A percentile compares a stretch with the other conserved stretches of the same genome.
Conservation (phyloP, 2,329 filamentous ascomycete species). For the Verticillium tricorpus region DNA sequence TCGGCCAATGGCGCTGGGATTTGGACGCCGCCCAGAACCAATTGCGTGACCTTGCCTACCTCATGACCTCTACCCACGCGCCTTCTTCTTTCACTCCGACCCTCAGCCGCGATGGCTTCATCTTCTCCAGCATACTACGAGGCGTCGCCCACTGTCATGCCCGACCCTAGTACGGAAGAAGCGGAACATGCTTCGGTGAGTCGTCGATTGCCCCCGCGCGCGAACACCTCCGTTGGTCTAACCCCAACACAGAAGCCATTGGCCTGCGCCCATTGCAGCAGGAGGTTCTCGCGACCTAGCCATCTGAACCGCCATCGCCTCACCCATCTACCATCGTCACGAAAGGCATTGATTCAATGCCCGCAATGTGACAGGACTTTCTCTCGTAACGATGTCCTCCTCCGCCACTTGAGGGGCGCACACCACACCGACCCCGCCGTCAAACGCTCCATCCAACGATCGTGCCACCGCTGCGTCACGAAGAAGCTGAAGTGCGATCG, state of each 20-base stretch:
- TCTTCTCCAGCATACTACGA: too few relatives aligned
- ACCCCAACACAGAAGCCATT: neutral
- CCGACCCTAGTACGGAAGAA: too few relatives aligned
- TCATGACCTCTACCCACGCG: too few relatives aligned
- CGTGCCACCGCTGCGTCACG: conserved; percentile 21
- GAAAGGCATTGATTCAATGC: conserved; percentile 15
- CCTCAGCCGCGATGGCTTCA: too few relatives aligned
- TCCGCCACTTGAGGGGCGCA: conserved; percentile 20
- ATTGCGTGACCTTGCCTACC: too few relatives aligned
- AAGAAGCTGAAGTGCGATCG: conserved; percentile 21
- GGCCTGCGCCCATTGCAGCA: conserved; percentile 17
- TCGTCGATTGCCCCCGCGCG: too few relatives aligned
- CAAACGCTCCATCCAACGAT: conserved; percentile 16
- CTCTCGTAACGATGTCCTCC: conserved; percentile 19
- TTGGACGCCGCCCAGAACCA: too few relatives aligned
- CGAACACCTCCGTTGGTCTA: neutral
- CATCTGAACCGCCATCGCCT: conserved; percentile 22
- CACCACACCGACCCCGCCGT: conserved; percentile 15
- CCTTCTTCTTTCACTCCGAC: too few relatives aligned
- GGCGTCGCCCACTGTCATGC: too few relatives aligned
- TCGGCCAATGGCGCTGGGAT: too few relatives aligned
- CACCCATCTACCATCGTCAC: conserved; percentile 18
- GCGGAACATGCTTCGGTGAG: too few relatives aligned
- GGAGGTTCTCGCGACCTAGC: conserved; percentile 18
- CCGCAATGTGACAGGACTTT: conserved; percentile 17